Conservation (phyloP, 2,329 filamentous ascomycete species). For the Penicillium brasilianum region DNA sequence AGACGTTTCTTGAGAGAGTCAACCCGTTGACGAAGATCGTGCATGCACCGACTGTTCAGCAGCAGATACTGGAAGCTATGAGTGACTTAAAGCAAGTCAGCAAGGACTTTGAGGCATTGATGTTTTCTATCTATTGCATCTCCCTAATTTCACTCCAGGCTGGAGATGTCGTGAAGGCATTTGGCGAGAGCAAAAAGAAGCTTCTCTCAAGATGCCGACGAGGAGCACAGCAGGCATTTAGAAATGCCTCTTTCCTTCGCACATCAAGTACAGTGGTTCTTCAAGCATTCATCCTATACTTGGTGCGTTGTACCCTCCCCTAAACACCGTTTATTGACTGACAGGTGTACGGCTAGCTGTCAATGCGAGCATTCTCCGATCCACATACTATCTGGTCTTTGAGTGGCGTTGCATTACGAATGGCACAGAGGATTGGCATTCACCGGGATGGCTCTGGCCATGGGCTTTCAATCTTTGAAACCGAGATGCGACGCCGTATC, state of each 20-base stretch:
- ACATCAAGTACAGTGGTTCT: conserved; percentile 53
- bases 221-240: conserved; percentile 27
- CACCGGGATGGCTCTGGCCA: conserved; percentile 55
- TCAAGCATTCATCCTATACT: conserved; percentile 54
- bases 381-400: conserved; percentile 59
- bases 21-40: conserved; percentile 75
- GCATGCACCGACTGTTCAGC: conserved; percentile 64
- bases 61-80: conserved; percentile 33
- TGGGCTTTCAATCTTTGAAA: conserved; percentile 54
- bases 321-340: background rate
- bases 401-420: conserved; percentile 52
- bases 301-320: conserved; percentile 35
- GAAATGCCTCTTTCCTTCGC: conserved; percentile 42
- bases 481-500: conserved; percentile 44
- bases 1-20: conserved; percentile 34
- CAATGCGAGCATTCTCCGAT: conserved; percentile 49
- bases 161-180: conserved; percentile 25
- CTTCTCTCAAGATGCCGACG: conserved; percentile 23
- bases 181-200: conserved; percentile 28
- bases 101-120: conserved; percentile 61
- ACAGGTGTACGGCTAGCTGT: conserved; percentile 21
- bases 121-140: conserved; percentile 70
- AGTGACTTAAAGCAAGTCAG: conserved; percentile 22
- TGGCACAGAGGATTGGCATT: conserved; percentile 56
- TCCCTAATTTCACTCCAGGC: conserved; percentile 40